Base-by-base conservation (phyloP, 2,329 filamentous ascomycete genomes). In the Fusarium burgessii region DNA sequence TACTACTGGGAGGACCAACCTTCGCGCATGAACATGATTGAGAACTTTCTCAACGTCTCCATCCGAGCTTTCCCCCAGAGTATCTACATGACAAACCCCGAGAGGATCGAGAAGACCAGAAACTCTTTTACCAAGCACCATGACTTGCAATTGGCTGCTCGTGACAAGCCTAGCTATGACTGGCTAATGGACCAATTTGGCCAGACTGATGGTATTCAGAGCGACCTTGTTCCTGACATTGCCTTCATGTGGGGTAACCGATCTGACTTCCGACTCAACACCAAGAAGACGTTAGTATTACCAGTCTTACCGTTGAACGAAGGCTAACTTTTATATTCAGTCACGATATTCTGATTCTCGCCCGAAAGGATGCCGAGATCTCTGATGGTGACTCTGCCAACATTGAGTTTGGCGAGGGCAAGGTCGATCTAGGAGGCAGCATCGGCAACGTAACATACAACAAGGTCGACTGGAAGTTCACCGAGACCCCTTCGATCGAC, bases 1-100 rank as follows among this genome's bases (percentile, higher is more conserved):
- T 76, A 76, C 64, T 76, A 76, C 62, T 76, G 74, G 74, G 74
- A 76, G 58, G 74, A 76, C 58, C 74, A 76, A 65, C 74, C 74
- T 64, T 76, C 74, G 17, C 74, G 74, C 51, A 76, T 76, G 74
- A 75, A 76, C 70, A 75, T 76, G 74, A 76, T 76, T 29, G 40
- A 58, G 33, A 73, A 68, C 56, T 76, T 74, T 45, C 58, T 62
- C 25, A 68, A 75, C 50, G 36, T 70, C 20, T 70, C 74, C 10
- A 58, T 77, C 33, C 73, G 74, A 38, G 74, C 74, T 17, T 76
- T 76, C 51, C 74, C 74, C 13, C 74, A 76, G 66, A 75, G 72
- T 49, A 69, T 76, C 43, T 58, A 67, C 65, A 76, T 76, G 74
- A 67, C 43, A 25, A 66, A 75, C 35, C 55, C 71, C 10, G 72